A percentile compares a stretch with the other conserved stretches of the same genome.
These are phyloP conservation scores for Bipolaris cookei DNA, from an alignment of 2,329 filamentous ascomycete species.

Conservation along the genomic window DNA sequence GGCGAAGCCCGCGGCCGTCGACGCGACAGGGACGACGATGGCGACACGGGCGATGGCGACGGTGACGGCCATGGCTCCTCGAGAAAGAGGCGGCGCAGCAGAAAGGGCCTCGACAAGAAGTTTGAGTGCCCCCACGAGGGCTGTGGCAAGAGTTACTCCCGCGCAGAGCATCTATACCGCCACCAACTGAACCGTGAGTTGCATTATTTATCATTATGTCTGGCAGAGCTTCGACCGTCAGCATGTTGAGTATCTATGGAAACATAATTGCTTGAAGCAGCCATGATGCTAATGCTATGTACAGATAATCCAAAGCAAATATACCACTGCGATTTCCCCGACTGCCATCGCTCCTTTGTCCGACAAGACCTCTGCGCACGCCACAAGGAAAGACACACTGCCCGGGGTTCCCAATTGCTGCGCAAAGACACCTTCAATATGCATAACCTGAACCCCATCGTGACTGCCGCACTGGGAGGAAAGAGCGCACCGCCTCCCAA, in stretches of 20 bases:
- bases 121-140: constrained; percentile 76
- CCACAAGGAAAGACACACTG: constrained; percentile 58
- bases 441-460: constrained; percentile 56
- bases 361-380: constrained; percentile 88
- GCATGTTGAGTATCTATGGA: background rate
- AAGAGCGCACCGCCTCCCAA: constrained; percentile 38
- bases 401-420: constrained; percentile 75
- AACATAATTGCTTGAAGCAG: background rate
- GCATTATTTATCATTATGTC: background rate
- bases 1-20: constrained; percentile 48
- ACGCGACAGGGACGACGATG: constrained; percentile 44
- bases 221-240: background rate
- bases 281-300: constrained; percentile 19
- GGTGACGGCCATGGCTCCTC: constrained; percentile 42
- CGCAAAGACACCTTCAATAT: constrained; percentile 71
- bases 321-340: constrained; percentile 89
- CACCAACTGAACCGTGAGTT: constrained; percentile 90
- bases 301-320: constrained; percentile 91
- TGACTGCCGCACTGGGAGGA: constrained; percentile 47
- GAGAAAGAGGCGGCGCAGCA: constrained; percentile 70
- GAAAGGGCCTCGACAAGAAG: constrained; percentile 79
- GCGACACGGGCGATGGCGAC: constrained; percentile 36
- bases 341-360: constrained; percentile 89
- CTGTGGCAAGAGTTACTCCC: constrained; percentile 94
- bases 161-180: constrained; percentile 94